Evolutionary conservation across 2,329 filamentous ascomycete genomes (phyloP).

Genomic region (Aspergillus phoenicis): DNA sequence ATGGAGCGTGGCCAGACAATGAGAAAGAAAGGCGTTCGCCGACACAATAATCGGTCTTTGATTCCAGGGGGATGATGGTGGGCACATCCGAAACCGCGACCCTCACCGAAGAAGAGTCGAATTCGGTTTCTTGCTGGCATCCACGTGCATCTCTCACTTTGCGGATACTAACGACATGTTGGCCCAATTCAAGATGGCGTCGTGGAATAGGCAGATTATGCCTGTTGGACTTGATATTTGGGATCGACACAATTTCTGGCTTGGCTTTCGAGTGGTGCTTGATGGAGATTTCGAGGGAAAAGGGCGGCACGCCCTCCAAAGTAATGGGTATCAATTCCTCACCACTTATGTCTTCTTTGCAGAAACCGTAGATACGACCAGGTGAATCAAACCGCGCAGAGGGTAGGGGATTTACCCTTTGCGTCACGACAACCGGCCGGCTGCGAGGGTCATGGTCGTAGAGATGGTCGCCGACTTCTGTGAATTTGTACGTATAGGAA

Average conservation of each 20-base stretch:
- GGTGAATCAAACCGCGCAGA: constrained; percentile 80
- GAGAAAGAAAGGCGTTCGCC: constrained; percentile 93
- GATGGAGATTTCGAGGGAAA: constrained; percentile 88
- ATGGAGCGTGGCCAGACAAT: constrained; percentile 85
- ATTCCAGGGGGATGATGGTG: constrained; percentile 83
- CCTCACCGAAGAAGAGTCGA: constrained; percentile 74
- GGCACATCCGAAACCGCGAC: constrained; percentile 93
- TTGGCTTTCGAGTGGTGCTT: constrained; percentile 82
- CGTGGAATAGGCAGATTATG: constrained; percentile 85
- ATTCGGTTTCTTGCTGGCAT: constrained; percentile 77
- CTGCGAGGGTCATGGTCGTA: constrained; percentile 76
- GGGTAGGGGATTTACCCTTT: constrained; percentile 82
- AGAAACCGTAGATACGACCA: constrained; percentile 94
- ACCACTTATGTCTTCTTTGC: constrained; percentile 76
- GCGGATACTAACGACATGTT: constrained; percentile 83
- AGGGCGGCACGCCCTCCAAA: constrained; percentile 81
- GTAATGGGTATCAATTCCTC: constrained; percentile 88
- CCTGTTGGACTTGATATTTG: constrained; percentile 72
- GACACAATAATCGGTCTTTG: constrained; percentile 86
- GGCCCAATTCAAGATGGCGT: constrained; percentile 81
- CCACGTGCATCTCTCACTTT: constrained; percentile 85
- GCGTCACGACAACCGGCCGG: constrained; percentile 69
- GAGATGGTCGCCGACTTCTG: constrained; percentile 77
- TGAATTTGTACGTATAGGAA: constrained; percentile 82
- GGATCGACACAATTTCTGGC: constrained; percentile 78